These are phyloP conservation scores for Corinectria fuckeliana DNA, from an alignment of 2,329 filamentous ascomycete genomes.

Conservation along the genomic window DNA sequence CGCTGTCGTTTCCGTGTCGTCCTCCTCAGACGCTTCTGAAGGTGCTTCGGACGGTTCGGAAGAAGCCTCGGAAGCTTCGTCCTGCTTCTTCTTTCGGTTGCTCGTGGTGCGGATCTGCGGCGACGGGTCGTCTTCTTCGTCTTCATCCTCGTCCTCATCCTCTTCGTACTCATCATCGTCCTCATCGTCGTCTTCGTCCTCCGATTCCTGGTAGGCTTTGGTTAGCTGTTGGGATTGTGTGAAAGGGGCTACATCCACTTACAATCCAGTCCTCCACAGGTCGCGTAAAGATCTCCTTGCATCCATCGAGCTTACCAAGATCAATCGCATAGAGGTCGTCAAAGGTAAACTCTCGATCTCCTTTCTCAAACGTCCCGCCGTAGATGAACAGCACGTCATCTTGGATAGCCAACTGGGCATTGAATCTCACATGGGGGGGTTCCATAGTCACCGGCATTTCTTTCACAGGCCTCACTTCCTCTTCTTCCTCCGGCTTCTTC, in stretches of 20 bases:
- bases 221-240: constrained; percentile 18
- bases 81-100: constrained; percentile 62
- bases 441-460: constrained; percentile 76
- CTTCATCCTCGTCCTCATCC: constrained; percentile 60
- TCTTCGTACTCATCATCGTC: constrained; percentile 66
- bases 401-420: constrained; percentile 87
- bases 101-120: constrained; percentile 57
- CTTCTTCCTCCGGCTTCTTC: constrained; percentile 58
- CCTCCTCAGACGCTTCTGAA: constrained; percentile 48
- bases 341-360: constrained; percentile 93
- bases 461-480: constrained; percentile 64
- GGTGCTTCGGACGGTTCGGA: constrained; percentile 35
- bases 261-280: constrained; percentile 85
- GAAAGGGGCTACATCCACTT: constrained; percentile 38
- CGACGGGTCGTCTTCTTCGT: constrained; percentile 56
- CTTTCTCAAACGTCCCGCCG: constrained; percentile 93
- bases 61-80: constrained; percentile 50
- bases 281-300: constrained; percentile 86
- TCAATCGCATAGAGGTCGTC: constrained; percentile 94
- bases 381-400: constrained; percentile 94
- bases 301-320: constrained; percentile 92
- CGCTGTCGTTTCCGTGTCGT: constrained; percentile 55
- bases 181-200: constrained; percentile 65
- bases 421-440: constrained; percentile 89
- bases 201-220: constrained; percentile 56